Base-by-base conservation (phyloP, 169 alveolate genomes). In the Plasmodium chabaudi region DNA sequence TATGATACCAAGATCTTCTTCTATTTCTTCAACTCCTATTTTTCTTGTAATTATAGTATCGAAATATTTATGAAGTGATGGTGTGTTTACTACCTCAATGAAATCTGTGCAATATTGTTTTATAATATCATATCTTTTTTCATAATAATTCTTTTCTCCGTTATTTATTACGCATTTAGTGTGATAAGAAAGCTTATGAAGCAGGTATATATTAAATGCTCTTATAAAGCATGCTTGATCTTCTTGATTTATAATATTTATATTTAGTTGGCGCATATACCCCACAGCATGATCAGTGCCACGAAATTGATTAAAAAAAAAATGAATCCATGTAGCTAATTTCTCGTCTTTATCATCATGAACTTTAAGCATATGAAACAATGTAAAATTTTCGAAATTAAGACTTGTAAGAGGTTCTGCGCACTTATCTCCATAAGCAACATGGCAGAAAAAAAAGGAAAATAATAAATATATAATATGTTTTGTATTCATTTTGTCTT, bases 261-360 rank as follows among this genome's bases (percentile, higher is more conserved):
- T 6, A 65, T 64, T 64, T 7, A 46, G 5, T n/a, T 3, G 9
- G 12, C 49, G 27, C 65, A 79, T 23, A 79, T 64, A 79, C 17
- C 51, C 55, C 34, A 65, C 34, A 53, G 71, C 82, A 46, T 65
- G 64, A 27, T 67, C 7, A 15, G 27, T 53, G 60, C 34, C 34
- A 19, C 42, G 9, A 65, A 65, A 64, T 65, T 64, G 79, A n/a
- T 60, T 79, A 46, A 79, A 79, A 55, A 79, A 79, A 39, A 79
- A 79, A 79, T 79, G n/a, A 51, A 79, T 49, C 89, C 89, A 79
- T 0, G 0, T 34, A 17, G 82, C 79, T 79, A 79, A 65, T 3
- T 0, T 5, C n/a, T 9, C 9, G 27, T 46, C 15, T 15, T 27
- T 25, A 10, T 6, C 15, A 15, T 17, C 5, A 79, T 79, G 89